phyloP scores from a whole-genome alignment of 345 rosid genomes.

The Jatropha curcas region DNA sequence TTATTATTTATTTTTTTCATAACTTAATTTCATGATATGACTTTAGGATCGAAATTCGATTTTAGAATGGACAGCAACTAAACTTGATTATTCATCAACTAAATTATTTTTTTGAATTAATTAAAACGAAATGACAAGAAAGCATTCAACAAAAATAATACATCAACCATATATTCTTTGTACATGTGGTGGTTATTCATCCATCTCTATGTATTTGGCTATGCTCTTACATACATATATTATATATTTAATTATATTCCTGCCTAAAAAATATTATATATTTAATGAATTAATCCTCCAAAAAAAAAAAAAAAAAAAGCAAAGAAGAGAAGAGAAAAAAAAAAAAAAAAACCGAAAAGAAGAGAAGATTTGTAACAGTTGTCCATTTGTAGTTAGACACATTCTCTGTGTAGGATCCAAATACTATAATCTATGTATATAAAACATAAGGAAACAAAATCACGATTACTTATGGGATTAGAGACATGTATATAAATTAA shows the following conservation, averaged over 20 bases:
- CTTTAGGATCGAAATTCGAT: too few relatives aligned
- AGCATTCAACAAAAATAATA: too few relatives aligned
- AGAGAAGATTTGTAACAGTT: background rate
- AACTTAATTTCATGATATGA: too few relatives aligned
- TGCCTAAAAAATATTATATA: background rate
- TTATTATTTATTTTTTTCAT: too few relatives aligned
- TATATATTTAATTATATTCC: too few relatives aligned
- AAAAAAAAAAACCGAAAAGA: background rate
- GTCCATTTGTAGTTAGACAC: background rate
- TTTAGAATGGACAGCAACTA: too few relatives aligned
- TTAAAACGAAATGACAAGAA: too few relatives aligned
- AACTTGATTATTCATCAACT: too few relatives aligned
- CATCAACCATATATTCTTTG: background rate
- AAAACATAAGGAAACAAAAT: background rate
- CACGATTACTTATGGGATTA: conserved; percentile 5
- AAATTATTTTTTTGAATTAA: too few relatives aligned
- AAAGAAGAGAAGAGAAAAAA: background rate
- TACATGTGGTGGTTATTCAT: background rate
- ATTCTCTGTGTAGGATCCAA: background rate
- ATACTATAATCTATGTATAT: background rate
- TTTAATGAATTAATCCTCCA: too few relatives aligned
- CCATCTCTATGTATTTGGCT: too few relatives aligned
- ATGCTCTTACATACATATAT: background rate
- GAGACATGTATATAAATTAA: background rate
- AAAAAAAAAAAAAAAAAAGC: background rate